Evolutionary conservation across 768 basidiomycete species (phyloP).

Genomic region (Pholiota molesta): DNA sequence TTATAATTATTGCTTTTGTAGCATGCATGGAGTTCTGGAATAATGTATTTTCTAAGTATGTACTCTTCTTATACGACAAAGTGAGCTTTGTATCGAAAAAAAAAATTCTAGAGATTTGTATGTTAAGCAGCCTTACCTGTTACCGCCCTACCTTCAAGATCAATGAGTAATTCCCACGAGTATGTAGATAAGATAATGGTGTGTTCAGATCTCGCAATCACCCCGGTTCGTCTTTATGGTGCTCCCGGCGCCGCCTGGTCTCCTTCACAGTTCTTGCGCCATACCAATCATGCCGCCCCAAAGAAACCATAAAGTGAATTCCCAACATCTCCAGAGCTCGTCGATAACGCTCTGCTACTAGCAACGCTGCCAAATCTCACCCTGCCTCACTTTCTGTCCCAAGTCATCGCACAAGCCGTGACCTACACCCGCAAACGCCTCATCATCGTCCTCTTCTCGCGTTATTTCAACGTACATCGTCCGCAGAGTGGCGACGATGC

Average conservation of each 20-base stretch:
- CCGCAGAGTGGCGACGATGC: slow-evolving; percentile 2
- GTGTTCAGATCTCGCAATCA: not conserved
- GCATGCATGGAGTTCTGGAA: too few relatives aligned
- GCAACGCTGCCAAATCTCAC: slow-evolving; percentile 55
- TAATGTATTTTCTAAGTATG: too few relatives aligned
- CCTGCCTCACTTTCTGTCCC: slow-evolving; percentile 56
- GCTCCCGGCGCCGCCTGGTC: not conserved
- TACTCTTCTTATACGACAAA: too few relatives aligned
- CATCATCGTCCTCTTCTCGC: slow-evolving; percentile 66
- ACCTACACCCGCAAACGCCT: slow-evolving; percentile 51
- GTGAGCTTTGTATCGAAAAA: too few relatives aligned
- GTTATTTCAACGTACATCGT: slow-evolving; percentile 49
- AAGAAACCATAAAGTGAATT: slow-evolving; percentile 9
- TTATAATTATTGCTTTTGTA: too few relatives aligned
- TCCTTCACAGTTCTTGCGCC: not conserved
- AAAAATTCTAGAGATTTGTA: too few relatives aligned
- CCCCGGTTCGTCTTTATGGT: not conserved
- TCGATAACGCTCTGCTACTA: slow-evolving; percentile 47
- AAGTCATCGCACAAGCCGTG: slow-evolving; percentile 55
- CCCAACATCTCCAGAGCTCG: slow-evolving; percentile 14
- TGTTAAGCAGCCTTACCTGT: too few relatives aligned
- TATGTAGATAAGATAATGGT: not conserved
- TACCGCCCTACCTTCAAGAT: not conserved
- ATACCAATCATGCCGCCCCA: slow-evolving; percentile 9
- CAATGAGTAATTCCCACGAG: not conserved